Evolutionary conservation across 352 stramenopile species (phyloP), one percentile per base, ranked within the genome.

Genomic region (Phytopythium helicoides): DNA sequence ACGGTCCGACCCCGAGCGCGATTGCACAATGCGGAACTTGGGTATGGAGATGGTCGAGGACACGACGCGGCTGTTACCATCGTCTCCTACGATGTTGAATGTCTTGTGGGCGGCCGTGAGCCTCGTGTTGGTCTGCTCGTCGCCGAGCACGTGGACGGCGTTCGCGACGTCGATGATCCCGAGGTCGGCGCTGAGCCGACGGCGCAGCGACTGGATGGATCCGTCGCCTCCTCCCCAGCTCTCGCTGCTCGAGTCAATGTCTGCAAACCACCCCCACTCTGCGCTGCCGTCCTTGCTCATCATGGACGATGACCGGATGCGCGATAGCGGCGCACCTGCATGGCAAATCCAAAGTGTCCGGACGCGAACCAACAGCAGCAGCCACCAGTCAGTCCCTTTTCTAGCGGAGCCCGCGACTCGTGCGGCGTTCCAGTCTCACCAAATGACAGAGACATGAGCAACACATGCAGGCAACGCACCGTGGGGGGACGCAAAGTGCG

Each of bases 21-120:
- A 86, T 66, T 94, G 85, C 35, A 94, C 85, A 34, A 94, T 94
- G 60, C 85, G 82, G 55, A 94, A 94, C 62, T 94, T 94, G 38
- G 82, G 85, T 48, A 94, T 94, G 33, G 85, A 85, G 10, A 94
- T 66, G 0, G 82, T 87, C 2, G 81, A 80, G 12, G 82, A 89
- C 16, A 89, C 81, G 16, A 94, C 85, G 36, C 87, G 89, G 52
- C 67, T 74, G 60, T 83, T 89, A 22, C 85, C 82, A 66, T 93
- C 82, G 40, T 77, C 69, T 25, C 31, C 52, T 26, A 64, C 50
- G 53, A 93, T 81, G 9, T 78, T 86, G 62, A 93, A 94, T 26
- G 85, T 93, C 64, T 94, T 94, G 71, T 93, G 82, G 1, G 82
- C 82, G 22, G 84, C 84, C 39, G 85, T 92, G 48, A 89, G 88